These are phyloP conservation scores for Penicillium crustosum DNA, from an alignment of 2,329 filamentous ascomycete genomes.

Conservation along the genomic window DNA sequence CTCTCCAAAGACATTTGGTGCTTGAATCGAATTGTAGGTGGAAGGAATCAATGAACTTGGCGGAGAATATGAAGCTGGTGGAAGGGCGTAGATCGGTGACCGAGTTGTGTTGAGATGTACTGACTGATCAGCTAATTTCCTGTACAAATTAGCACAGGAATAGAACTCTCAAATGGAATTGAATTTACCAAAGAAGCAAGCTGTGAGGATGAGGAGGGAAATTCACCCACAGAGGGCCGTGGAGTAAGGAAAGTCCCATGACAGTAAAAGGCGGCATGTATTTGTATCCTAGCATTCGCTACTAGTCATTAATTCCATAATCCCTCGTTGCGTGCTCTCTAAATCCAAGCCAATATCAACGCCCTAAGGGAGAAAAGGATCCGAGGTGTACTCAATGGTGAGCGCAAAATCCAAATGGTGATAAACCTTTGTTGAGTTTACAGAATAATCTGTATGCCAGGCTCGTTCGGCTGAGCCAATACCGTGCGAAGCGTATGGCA, in stretches of 20 bases:
- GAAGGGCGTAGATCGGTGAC: not conserved
- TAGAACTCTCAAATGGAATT: not conserved
- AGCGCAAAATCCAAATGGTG: not conserved
- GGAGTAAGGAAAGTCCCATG: not conserved
- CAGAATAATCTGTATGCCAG: not conserved
- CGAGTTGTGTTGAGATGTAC: not conserved
- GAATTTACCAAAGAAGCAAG: not conserved
- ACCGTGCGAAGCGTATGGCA: not conserved
- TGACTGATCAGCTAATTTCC: not conserved
- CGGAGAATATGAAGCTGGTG: not conserved
- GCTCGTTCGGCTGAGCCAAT: not conserved
- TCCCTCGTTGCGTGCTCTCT: not conserved
- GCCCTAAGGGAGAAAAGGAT: too few relatives aligned
- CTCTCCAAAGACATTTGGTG: not conserved
- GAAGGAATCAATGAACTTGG: not conserved
- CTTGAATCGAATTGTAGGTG: not conserved
- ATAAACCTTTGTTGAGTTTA: not conserved
- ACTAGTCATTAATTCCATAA: not conserved
- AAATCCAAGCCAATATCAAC: not conserved
- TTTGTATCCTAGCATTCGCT: not conserved
- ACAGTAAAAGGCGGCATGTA: not conserved
- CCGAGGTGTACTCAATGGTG: not conserved
- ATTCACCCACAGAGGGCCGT: not conserved
- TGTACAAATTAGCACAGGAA: not conserved
- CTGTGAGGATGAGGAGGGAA: not conserved